Evolutionary conservation across 2,329 filamentous ascomycete species (phyloP).

Genomic region (Botryotinia calthae): DNA sequence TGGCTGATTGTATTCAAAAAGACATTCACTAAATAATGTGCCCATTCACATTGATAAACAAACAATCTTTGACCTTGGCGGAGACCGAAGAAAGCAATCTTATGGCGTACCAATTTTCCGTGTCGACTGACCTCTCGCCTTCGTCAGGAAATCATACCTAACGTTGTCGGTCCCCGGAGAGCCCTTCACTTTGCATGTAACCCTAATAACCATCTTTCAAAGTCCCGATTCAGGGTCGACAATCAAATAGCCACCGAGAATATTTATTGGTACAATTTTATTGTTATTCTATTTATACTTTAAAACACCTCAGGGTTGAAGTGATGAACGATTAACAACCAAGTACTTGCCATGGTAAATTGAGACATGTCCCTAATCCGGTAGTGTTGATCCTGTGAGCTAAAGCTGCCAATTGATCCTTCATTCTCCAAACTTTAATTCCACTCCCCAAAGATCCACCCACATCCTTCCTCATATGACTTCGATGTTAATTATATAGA

Average conservation of each 20-base stretch:
- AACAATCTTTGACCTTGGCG: background rate
- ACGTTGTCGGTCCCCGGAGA: background rate
- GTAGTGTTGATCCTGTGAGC: conserved; percentile 12
- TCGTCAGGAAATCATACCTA: background rate
- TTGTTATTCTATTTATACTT: background rate
- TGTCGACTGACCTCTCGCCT: background rate
- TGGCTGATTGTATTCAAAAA: background rate
- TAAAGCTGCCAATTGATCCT: conserved; percentile 12
- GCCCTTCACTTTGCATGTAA: background rate
- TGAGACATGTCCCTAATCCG: background rate
- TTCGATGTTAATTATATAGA: conserved; percentile 28
- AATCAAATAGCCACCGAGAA: background rate
- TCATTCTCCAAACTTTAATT: conserved; percentile 11
- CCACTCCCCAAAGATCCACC: background rate
- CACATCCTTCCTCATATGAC: background rate
- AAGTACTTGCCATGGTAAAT: background rate
- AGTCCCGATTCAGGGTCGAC: background rate
- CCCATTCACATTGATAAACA: background rate
- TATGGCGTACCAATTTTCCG: background rate
- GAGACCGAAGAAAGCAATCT: background rate
- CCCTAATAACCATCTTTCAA: background rate
- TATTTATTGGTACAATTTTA: background rate
- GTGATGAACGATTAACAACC: background rate
- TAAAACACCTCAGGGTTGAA: background rate
- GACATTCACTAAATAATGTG: background rate